Conservation (phyloP, 768 basidiomycete genomes). For the Lactarius deliciosus region DNA sequence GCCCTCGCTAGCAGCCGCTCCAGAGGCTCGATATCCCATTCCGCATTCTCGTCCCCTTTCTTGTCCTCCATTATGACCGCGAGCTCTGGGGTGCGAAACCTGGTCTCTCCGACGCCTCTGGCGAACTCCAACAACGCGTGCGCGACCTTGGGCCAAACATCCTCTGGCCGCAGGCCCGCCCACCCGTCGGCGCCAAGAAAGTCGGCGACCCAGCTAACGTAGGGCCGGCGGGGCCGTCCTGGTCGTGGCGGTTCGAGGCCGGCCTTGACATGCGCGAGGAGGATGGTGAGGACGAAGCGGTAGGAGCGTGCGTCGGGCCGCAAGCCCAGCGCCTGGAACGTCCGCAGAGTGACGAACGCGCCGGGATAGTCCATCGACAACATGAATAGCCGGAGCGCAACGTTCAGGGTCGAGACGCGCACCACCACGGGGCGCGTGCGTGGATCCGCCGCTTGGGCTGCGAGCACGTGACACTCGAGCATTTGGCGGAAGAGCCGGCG, state of each 20-base stretch:
- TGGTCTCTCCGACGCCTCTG: background rate
- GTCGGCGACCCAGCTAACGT: conserved; percentile 13
- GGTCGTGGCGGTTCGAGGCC: background rate
- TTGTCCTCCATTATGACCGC: background rate
- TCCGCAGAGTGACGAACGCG: conserved; percentile 23
- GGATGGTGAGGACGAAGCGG: conserved; percentile 24
- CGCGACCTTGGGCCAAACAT: background rate
- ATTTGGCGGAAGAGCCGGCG: conserved; percentile 29
- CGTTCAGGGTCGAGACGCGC: conserved; percentile 23
- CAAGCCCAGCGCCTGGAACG: conserved; percentile 17
- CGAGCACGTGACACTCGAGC: conserved; percentile 25
- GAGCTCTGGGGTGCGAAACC: conserved; percentile 8
- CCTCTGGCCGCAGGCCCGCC: background rate
- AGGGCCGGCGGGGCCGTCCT: too few relatives aligned
- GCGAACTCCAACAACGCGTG: conserved; percentile 10
- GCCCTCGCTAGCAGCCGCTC: conserved; percentile 24
- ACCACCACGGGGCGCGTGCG: conserved; percentile 11
- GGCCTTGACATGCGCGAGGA: conserved; percentile 14
- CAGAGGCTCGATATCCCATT: conserved; percentile 27
- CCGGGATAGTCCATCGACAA: conserved; percentile 19
- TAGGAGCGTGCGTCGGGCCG: conserved; percentile 23
- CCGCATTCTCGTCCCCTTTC: background rate
- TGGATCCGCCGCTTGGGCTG: background rate
- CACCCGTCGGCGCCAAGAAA: conserved; percentile 13
- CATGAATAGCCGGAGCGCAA: conserved; percentile 26